Conservation (phyloP, 2,329 filamentous ascomycete species). For the Phaeoacremonium minimum region DNA sequence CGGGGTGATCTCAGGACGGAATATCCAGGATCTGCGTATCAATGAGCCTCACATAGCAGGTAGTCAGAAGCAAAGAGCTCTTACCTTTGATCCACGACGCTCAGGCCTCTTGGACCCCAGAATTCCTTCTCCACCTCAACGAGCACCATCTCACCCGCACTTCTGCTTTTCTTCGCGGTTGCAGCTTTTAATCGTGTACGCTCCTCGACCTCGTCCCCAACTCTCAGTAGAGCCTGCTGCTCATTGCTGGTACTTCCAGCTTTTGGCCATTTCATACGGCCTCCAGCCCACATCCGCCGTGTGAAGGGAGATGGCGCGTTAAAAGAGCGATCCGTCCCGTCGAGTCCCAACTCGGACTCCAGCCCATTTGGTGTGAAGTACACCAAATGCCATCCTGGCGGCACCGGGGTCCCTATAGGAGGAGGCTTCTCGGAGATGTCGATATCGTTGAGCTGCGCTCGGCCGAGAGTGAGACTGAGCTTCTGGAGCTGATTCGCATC, state of each 20-base stretch:
- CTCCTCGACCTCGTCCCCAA: conserved; percentile 40
- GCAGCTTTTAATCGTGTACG: conserved; percentile 22
- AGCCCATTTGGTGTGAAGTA: conserved; percentile 58
- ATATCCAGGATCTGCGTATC: conserved; percentile 34
- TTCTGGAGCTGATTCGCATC: conserved; percentile 62
- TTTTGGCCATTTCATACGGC: conserved; percentile 54
- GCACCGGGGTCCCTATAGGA: conserved; percentile 41
- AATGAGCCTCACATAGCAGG: too few species aligned
- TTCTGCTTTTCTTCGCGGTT: conserved; percentile 47
- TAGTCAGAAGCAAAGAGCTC: not conserved
- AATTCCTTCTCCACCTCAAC: conserved; percentile 61
- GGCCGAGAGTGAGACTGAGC: conserved; percentile 53
- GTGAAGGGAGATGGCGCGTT: conserved; percentile 58
- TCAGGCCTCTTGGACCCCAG: conserved; percentile 42
- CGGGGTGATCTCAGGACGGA: conserved; percentile 27
- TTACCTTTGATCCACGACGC: conserved; percentile 49
- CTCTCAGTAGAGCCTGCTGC: conserved; percentile 28
- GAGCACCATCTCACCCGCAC: conserved; percentile 58
- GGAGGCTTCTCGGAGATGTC: conserved; percentile 33
- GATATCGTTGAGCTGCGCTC: conserved; percentile 33
- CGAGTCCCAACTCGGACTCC: conserved; percentile 49
- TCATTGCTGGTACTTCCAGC: conserved; percentile 9
- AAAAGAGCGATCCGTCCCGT: conserved; percentile 58
- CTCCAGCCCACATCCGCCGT: conserved; percentile 65
- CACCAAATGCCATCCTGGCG: conserved; percentile 56